These are phyloP conservation scores for Aspergillus versicolor DNA, from an alignment of 2,329 filamentous ascomycete species.

Conservation along the genomic window DNA sequence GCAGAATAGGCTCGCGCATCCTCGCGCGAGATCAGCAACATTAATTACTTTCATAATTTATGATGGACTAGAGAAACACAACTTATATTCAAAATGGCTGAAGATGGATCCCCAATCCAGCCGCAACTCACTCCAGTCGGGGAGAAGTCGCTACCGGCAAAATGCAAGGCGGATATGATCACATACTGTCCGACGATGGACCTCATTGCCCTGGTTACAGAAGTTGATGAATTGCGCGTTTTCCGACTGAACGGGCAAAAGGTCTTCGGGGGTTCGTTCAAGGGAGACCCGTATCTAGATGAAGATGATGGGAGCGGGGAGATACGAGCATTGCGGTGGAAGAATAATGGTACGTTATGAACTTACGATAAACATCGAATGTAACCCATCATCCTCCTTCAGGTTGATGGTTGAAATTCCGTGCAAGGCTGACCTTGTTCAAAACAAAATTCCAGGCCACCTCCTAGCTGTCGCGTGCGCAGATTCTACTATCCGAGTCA, in stretches of 20 bases:
- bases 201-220: constrained; percentile 70
- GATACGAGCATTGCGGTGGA: constrained; percentile 59
- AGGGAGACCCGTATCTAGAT: constrained; percentile 39
- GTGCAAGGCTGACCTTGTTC: not conserved
- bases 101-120: constrained; percentile 18
- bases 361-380: not conserved
- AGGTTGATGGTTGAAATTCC: not conserved
- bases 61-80: constrained; percentile 24
- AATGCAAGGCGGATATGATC: constrained; percentile 52
- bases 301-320: constrained; percentile 42
- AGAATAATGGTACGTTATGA: constrained; percentile 59
- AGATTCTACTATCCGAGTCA: constrained; percentile 73
- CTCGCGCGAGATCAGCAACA: not conserved
- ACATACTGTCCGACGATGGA: constrained; percentile 83
- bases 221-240: constrained; percentile 68
- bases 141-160: constrained; percentile 41
- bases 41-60: constrained; percentile 7
- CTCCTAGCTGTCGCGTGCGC: constrained; percentile 81
- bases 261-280: constrained; percentile 55
- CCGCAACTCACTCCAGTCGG: constrained; percentile 40
- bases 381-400: not conserved
- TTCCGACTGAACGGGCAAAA: constrained; percentile 75
- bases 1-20: not conserved
- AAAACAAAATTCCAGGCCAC: constrained; percentile 43
- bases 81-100: constrained; percentile 20